Conservation (phyloP, 352 stramenopile species). For the Lagenidium giganteum region DNA sequence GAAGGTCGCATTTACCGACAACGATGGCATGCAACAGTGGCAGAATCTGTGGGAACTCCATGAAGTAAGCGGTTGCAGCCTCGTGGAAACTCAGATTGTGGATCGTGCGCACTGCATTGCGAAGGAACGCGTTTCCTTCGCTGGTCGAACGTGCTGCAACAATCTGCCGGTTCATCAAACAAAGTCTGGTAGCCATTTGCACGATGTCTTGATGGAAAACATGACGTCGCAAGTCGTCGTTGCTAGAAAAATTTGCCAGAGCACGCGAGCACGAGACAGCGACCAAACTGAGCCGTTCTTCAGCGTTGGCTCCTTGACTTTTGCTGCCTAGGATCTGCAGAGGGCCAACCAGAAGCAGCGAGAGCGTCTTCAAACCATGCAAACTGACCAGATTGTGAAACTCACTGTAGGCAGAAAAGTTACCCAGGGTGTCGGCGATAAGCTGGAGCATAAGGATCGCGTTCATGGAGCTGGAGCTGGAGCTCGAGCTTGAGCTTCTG, state of each 20-base stretch:
- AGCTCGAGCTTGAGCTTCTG: background rate
- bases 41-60: slow-evolving; percentile 51
- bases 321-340: slow-evolving; percentile 42
- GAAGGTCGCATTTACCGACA: slow-evolving; percentile 3
- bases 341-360: slow-evolving; percentile 34
- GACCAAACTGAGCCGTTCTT: slow-evolving; percentile 39
- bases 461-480: no score
- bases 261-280: slow-evolving; percentile 45
- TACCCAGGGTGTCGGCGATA: slow-evolving; percentile 54
- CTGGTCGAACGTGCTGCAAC: no score
- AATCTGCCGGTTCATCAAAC: slow-evolving; percentile 35
- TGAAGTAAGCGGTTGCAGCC: slow-evolving; percentile 35
- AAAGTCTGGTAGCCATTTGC: slow-evolving; percentile 38
- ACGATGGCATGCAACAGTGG: slow-evolving; percentile 32
- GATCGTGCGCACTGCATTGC: slow-evolving; percentile 54
- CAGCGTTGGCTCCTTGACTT: slow-evolving; percentile 21
- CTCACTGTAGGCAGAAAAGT: slow-evolving; percentile 64
- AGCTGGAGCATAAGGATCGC: slow-evolving; percentile 34
- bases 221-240: slow-evolving; percentile 39
- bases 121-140: slow-evolving; percentile 29
- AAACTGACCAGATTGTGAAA: slow-evolving; percentile 43
- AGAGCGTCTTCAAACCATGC: slow-evolving; percentile 46
- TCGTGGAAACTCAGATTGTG: slow-evolving; percentile 62
- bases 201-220: slow-evolving; percentile 52
- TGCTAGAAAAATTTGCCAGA: slow-evolving; percentile 70